Conservation (phyloP, 2,329 filamentous ascomycete genomes). For the Pestalotiopsis sp. region DNA sequence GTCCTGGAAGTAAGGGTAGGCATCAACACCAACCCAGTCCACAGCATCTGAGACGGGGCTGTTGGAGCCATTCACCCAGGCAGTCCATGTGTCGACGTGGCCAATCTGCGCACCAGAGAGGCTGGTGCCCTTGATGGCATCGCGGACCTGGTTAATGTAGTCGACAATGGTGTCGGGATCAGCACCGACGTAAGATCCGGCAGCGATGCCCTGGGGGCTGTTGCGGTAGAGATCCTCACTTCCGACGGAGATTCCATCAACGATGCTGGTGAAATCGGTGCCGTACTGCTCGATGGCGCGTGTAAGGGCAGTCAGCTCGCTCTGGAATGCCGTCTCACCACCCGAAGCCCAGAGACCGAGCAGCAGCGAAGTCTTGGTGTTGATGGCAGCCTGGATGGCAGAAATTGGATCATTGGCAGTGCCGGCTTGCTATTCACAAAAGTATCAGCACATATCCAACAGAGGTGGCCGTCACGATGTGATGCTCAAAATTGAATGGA, state of each 20-base stretch:
- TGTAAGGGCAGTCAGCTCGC: slow-evolving; percentile 75
- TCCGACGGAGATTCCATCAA: slow-evolving; percentile 84
- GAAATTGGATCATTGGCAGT: slow-evolving; percentile 55
- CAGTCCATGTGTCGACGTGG: slow-evolving; percentile 90
- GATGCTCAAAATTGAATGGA: neutral
- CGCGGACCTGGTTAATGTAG: slow-evolving; percentile 72
- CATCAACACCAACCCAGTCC: slow-evolving; percentile 85
- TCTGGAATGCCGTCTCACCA: slow-evolving; percentile 63
- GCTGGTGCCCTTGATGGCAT: slow-evolving; percentile 63
- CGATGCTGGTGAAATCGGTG: slow-evolving; percentile 61
- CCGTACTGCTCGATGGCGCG: slow-evolving; percentile 72
- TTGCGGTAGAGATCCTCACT: slow-evolving; percentile 85
- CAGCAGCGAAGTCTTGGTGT: slow-evolving; percentile 75
- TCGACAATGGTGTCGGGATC: slow-evolving; percentile 62
- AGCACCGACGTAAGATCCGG: slow-evolving; percentile 64
- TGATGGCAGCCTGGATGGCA: slow-evolving; percentile 75
- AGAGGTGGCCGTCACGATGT: neutral
- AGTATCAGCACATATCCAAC: slow-evolving; percentile 12
- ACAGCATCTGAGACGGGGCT: slow-evolving; percentile 65
- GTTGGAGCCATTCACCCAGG: slow-evolving; percentile 76
- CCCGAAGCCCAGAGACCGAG: slow-evolving; percentile 84
- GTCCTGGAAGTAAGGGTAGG: slow-evolving; percentile 82
- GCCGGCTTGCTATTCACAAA: slow-evolving; percentile 56
- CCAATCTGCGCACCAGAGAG: slow-evolving; percentile 65
- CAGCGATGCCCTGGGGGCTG: slow-evolving; percentile 69